Percentiles rank a stretch among this genome's conserved stretches.
Evolutionary conservation across 1,284 basidiomycete species (phyloP).

Genomic region (Mycena sp.): DNA sequence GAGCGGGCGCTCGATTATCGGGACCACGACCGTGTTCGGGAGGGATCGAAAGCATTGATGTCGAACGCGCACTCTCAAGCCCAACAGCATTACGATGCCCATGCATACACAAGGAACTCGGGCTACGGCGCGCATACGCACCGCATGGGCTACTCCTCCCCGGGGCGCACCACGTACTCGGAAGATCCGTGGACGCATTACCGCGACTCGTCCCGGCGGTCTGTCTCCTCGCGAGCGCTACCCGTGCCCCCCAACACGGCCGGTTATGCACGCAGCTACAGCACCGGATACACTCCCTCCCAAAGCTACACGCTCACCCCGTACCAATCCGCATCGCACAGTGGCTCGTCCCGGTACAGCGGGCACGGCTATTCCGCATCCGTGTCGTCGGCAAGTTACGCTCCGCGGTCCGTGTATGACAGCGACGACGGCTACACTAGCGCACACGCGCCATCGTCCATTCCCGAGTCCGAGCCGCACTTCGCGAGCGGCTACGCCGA

Average conservation of each 20-base stretch:
- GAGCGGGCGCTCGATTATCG: conserved; percentile 28
- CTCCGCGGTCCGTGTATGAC: background rate
- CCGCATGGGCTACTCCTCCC: background rate
- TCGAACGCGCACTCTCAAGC: background rate
- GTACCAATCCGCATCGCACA: conserved; percentile 3
- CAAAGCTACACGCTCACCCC: background rate
- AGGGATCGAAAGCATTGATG: no score
- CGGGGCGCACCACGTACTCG: background rate
- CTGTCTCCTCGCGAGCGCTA: conserved; percentile 1
- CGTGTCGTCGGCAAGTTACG: conserved; percentile 13
- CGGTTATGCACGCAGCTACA: background rate
- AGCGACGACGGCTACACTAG: conserved; percentile 9
- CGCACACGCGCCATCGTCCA: background rate
- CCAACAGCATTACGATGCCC: conserved; percentile 3
- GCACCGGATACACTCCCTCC: conserved; percentile 3
- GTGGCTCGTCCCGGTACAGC: conserved; percentile 15
- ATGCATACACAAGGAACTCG: conserved; percentile 1
- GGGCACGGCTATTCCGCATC: conserved; percentile 14
- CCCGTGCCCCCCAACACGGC: background rate
- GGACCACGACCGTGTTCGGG: no score
- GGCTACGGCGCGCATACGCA: conserved; percentile 1
- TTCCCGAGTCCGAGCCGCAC: background rate
- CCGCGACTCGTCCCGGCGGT: conserved; percentile 1
- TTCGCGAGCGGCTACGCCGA: conserved; percentile 8
- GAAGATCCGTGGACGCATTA: conserved; percentile 13